phyloP scores from a whole-genome alignment of 495 filamentous ascomycete genomes.

The Massariosphaeria phaeospora region DNA sequence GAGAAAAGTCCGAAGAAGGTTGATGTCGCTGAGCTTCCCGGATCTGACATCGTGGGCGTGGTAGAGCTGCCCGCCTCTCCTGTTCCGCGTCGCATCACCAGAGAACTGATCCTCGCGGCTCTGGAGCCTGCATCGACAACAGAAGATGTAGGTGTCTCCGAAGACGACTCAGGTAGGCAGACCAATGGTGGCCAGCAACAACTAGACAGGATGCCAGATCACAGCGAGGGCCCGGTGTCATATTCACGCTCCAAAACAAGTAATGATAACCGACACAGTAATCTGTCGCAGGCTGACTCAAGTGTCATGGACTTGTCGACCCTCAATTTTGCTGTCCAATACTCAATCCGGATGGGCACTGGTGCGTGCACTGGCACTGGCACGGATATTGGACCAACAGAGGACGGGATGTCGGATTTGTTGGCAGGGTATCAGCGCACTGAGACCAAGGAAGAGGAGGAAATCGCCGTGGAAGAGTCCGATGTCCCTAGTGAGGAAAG shows the following conservation, averaged over 20 bases:
- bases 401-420: slow-evolving; percentile 22
- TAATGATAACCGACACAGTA: slow-evolving; percentile 4
- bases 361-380: background rate
- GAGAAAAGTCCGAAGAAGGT: slow-evolving; percentile 4
- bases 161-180: no score
- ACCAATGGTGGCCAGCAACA: background rate
- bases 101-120: slow-evolving; percentile 37
- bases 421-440: slow-evolving; percentile 22
- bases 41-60: slow-evolving; percentile 23
- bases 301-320: slow-evolving; percentile 24
- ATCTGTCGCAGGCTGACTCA: slow-evolving; percentile 16
- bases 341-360: slow-evolving; percentile 21
- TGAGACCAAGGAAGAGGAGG: slow-evolving; percentile 16
- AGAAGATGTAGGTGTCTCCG: slow-evolving; percentile 3
- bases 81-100: slow-evolving; percentile 33
- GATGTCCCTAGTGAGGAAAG: slow-evolving; percentile 6
- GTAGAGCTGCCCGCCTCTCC: slow-evolving; percentile 32
- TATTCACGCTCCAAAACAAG: background rate
- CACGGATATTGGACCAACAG: background rate
- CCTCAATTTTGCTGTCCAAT: slow-evolving; percentile 25
- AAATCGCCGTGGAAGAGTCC: background rate
- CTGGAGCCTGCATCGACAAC: slow-evolving; percentile 23
- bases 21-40: slow-evolving; percentile 28
- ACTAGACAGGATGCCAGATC: background rate
- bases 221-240: background rate